These are phyloP conservation scores for Cercophora samala DNA, from an alignment of 495 filamentous ascomycete species.

Conservation along the genomic window DNA sequence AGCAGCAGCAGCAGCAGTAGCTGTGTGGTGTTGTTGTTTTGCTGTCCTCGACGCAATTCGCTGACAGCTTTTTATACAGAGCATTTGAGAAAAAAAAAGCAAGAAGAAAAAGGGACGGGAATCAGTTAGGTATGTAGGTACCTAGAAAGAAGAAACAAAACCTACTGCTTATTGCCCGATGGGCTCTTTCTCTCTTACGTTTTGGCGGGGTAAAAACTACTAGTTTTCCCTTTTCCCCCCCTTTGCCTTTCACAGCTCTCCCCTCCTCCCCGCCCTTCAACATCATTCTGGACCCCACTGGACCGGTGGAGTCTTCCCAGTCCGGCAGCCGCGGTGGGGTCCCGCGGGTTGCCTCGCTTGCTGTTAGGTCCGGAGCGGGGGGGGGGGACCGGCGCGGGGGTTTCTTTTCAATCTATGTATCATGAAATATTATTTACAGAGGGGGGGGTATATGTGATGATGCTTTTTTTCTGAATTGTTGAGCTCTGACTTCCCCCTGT, in stretches of 20 bases:
- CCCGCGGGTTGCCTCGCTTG: too few relatives aligned
- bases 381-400: too few relatives aligned
- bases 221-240: neutral
- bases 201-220: constrained; percentile 6
- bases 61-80: neutral
- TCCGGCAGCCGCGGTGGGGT: neutral
- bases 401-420: neutral
- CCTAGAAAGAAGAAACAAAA: too few relatives aligned
- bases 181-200: neutral
- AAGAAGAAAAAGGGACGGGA: neutral
- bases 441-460: too few relatives aligned
- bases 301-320: neutral
- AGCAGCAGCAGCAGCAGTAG: too few relatives aligned
- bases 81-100: neutral
- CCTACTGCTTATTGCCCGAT: neutral
- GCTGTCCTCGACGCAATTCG: neutral
- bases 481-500: too few relatives aligned
- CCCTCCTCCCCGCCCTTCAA: too few relatives aligned
- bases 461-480: too few relatives aligned
- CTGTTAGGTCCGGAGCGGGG: too few relatives aligned
- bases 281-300: neutral
- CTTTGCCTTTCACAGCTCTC: too few relatives aligned
- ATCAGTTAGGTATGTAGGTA: neutral
- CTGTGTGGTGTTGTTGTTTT: neutral
- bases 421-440: too few relatives aligned